Evolutionary conservation across 371 early-diverging fungal genomes (phyloP).

Genomic region (Mortierella sp.): DNA sequence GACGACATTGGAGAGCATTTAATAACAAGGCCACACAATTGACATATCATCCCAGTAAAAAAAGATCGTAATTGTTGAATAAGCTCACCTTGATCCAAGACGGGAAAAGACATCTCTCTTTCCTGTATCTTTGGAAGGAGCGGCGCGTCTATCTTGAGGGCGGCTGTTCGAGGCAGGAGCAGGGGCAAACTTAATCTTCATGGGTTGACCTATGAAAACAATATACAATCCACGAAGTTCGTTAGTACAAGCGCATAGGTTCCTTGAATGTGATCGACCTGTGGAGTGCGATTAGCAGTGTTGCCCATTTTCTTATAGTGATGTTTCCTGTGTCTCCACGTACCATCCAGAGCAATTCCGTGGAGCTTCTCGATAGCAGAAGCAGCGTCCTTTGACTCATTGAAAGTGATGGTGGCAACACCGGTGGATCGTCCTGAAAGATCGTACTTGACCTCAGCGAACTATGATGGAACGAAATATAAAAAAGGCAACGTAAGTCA

Average conservation of each 20-base stretch:
- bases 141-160: constrained; percentile 20
- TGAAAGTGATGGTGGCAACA: constrained; percentile 72
- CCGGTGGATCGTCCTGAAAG: constrained; percentile 75
- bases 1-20: neutral
- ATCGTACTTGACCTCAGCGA: constrained; percentile 63
- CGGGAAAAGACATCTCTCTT: constrained; percentile 55
- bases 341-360: constrained; percentile 75
- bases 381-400: constrained; percentile 64
- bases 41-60: too few relatives aligned
- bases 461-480: constrained; percentile 16
- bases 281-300: neutral
- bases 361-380: constrained; percentile 68
- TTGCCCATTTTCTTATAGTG: too few relatives aligned
- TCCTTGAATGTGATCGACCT: neutral
- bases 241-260: neutral
- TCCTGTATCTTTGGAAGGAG: constrained; percentile 13
- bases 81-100: constrained; percentile 46
- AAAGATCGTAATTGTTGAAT: neutral
- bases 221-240: neutral
- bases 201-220: constrained; percentile 36
- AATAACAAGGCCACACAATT: neutral
- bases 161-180: constrained; percentile 29
- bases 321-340: neutral
- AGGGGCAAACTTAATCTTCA: constrained; percentile 53
- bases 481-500: neutral